Percentiles rank a stretch among this genome's conserved stretches.
Conservation (phyloP, 164 flowering plant species). For the Magnolia changhungtana region DNA sequence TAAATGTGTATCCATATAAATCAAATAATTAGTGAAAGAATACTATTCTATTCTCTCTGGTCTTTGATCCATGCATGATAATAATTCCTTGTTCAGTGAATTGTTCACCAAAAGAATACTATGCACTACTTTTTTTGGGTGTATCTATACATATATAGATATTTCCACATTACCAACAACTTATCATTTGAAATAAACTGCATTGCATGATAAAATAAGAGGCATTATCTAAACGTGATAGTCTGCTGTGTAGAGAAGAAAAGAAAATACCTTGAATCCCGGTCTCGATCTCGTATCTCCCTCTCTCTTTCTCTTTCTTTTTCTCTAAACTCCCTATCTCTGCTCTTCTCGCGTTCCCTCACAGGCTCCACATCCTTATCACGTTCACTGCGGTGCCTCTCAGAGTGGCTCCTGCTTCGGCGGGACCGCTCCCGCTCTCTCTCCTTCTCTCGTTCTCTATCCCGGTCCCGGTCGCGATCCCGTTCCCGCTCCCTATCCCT, state of each 20-base stretch:
- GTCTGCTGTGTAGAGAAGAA: neutral
- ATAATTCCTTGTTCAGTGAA: neutral
- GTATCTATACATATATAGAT: neutral
- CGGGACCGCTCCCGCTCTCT: conserved; percentile 30
- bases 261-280: conserved; percentile 59
- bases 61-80: too few species aligned
- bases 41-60: too few species aligned
- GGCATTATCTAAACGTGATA: neutral
- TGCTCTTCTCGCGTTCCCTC: conserved; percentile 37
- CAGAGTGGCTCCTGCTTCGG: conserved; percentile 54
- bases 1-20: too few species aligned
- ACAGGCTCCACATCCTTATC: conserved; percentile 35
- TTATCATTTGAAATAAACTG: neutral
- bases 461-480: conserved; percentile 40
- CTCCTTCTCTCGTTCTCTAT: conserved; percentile 29
- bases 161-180: neutral
- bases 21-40: too few species aligned
- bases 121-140: too few species aligned
- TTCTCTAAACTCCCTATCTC: conserved; percentile 36
- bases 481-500: conserved; percentile 38
- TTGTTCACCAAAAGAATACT: neutral
- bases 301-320: conserved; percentile 47
- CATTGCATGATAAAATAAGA: neutral
- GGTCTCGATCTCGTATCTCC: conserved; percentile 46
- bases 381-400: conserved; percentile 9